Evolutionary conservation across 768 basidiomycete genomes (phyloP).

Genomic region (Leccinellum rugosiceps): DNA sequence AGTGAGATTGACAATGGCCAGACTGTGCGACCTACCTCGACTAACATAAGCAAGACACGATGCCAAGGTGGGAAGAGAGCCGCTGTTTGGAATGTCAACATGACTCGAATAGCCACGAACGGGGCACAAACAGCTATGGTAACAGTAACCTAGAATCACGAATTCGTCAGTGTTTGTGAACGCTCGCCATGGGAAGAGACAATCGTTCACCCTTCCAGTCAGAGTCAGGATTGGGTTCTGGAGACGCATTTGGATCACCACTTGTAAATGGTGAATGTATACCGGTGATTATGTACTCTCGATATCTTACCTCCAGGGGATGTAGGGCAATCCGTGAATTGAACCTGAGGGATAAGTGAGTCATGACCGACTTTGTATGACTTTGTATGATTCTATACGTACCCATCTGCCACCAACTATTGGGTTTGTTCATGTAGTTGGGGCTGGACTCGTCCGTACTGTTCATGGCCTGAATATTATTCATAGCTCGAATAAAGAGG

Average conservation of each 20-base stretch:
- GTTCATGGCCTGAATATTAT: slow-evolving; percentile 2
- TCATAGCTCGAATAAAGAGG: slow-evolving; percentile 17
- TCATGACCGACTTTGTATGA: neutral
- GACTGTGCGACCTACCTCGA: slow-evolving; percentile 5
- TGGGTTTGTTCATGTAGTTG: slow-evolving; percentile 13
- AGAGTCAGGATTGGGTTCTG: slow-evolving; percentile 1
- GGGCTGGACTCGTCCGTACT: neutral
- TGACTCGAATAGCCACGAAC: neutral
- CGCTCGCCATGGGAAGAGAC: neutral
- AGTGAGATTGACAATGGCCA: too few species aligned
- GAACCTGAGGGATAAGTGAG: slow-evolving; percentile 4
- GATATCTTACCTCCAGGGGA: slow-evolving; percentile 6
- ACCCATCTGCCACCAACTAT: slow-evolving; percentile 23
- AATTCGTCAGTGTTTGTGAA: slow-evolving; percentile 1
- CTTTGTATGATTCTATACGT: neutral
- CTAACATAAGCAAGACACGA: slow-evolving; percentile 11
- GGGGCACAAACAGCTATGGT: slow-evolving; percentile 12
- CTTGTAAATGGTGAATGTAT: neutral
- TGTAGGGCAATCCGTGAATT: slow-evolving; percentile 19
- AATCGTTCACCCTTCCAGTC: slow-evolving; percentile 5
- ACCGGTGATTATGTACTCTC: too few species aligned
- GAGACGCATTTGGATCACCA: slow-evolving; percentile 14
- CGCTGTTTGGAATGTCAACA: slow-evolving; percentile 10
- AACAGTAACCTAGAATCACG: slow-evolving; percentile 16
- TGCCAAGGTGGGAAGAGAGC: slow-evolving; percentile 23